A percentile compares a stretch with the other conserved stretches of the same genome.
Evolutionary conservation across 2,329 filamentous ascomycete genomes (phyloP).

Genomic region (Apiospora koreana): DNA sequence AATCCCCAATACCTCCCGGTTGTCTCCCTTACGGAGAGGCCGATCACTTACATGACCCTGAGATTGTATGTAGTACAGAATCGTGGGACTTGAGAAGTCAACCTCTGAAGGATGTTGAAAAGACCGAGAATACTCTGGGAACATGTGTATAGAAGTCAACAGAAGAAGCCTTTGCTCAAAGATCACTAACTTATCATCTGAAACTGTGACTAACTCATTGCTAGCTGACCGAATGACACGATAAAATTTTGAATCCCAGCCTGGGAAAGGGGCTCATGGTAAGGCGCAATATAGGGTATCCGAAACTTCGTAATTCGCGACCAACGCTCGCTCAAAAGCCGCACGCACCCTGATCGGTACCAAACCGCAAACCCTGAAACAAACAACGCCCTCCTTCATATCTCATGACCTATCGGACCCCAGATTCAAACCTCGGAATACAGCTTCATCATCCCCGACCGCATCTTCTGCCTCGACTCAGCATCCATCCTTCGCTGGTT

Average conservation of each 20-base stretch:
- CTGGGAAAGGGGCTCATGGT: background rate
- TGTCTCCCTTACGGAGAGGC: too few relatives aligned
- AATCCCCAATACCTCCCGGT: too few relatives aligned
- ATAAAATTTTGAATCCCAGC: background rate
- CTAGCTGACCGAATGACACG: background rate
- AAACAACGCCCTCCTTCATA: background rate
- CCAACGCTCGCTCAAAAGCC: background rate
- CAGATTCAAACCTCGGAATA: conserved; percentile 20
- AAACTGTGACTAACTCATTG: background rate
- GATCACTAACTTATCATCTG: background rate
- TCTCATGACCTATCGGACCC: background rate
- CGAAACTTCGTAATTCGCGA: background rate
- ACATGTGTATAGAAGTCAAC: background rate
- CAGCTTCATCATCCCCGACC: conserved; percentile 38
- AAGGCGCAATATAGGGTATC: background rate
- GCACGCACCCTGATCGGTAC: background rate
- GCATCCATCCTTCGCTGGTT: conserved; percentile 33
- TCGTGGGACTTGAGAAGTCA: background rate
- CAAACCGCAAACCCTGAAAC: background rate
- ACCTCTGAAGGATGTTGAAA: background rate
- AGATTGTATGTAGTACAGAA: too few relatives aligned
- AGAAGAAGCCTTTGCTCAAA: too few relatives aligned
- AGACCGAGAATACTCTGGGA: background rate
- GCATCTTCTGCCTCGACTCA: conserved; percentile 38
- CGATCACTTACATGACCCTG: too few relatives aligned